phyloP scores from a whole-genome alignment of 352 stramenopile species.

The Pythium folliculosum region DNA sequence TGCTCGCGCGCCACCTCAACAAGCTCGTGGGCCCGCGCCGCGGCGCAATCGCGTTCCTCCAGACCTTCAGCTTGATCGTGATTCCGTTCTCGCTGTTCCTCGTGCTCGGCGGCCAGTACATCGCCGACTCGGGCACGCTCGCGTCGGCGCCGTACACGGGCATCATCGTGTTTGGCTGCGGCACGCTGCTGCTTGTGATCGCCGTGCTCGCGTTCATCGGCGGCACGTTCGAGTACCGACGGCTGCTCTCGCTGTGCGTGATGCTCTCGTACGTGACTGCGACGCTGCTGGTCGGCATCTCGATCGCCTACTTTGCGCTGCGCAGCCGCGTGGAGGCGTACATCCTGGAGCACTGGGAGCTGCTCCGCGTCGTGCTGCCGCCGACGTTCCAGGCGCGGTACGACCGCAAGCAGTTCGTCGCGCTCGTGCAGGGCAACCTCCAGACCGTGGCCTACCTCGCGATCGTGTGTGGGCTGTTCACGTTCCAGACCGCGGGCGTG shows the following conservation, averaged over 20 bases:
- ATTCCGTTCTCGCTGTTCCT: slow-evolving; percentile 71
- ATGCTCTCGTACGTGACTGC: slow-evolving; percentile 59
- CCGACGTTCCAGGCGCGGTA: slow-evolving; percentile 71
- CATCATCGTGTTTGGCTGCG: slow-evolving; percentile 64
- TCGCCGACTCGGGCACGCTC: slow-evolving; percentile 66
- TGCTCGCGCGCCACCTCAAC: slow-evolving; percentile 47
- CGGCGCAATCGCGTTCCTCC: slow-evolving; percentile 57
- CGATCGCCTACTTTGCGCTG: slow-evolving; percentile 61
- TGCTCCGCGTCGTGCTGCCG: slow-evolving; percentile 60
- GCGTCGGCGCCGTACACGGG: slow-evolving; percentile 69
- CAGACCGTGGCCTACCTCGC: slow-evolving; percentile 57
- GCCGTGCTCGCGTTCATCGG: slow-evolving; percentile 70
- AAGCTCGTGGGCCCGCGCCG: slow-evolving; percentile 56
- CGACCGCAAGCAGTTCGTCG: slow-evolving; percentile 62
- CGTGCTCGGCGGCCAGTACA: slow-evolving; percentile 69
- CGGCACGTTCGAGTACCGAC: slow-evolving; percentile 75
- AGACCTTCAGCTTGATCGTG: slow-evolving; percentile 70
- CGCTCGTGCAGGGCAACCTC: slow-evolving; percentile 57
- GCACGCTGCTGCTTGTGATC: slow-evolving; percentile 53
- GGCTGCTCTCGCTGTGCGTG: slow-evolving; percentile 69
- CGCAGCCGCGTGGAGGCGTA: slow-evolving; percentile 50
- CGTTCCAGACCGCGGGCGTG: slow-evolving; percentile 49
- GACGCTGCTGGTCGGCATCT: slow-evolving; percentile 46
- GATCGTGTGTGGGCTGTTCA: slow-evolving; percentile 57
- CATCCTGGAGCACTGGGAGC: slow-evolving; percentile 58